Conservation (phyloP, 352 stramenopile genomes). For the Phytophthora uliginosa region DNA sequence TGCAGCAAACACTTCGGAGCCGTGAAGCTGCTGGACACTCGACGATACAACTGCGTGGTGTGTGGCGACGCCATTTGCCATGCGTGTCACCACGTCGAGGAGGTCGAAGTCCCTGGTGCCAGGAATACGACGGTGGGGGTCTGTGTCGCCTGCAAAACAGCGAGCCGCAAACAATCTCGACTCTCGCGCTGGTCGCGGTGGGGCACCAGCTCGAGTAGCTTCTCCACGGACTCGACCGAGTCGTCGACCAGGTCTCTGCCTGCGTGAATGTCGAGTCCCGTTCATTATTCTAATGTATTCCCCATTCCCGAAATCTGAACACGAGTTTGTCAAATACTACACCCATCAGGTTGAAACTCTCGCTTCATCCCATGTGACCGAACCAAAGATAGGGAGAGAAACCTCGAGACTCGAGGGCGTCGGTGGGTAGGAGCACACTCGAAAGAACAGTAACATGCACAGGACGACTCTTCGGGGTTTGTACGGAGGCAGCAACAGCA, state of each 20-base stretch:
- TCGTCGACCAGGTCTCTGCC: conserved; percentile 31
- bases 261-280: conserved; percentile 5
- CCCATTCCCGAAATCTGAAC: conserved; percentile 12
- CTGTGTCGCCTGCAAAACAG: conserved; percentile 40
- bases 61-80: conserved; percentile 62
- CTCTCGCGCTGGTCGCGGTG: conserved; percentile 29
- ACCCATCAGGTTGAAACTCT: background rate
- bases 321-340: conserved; percentile 12
- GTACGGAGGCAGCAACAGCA: conserved; percentile 43
- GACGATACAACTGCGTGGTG: conserved; percentile 52
- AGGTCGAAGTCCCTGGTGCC: conserved; percentile 46
- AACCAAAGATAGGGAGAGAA: conserved; percentile 36
- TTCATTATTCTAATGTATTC: conserved; percentile 26
- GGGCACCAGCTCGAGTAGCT: conserved; percentile 8
- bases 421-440: background rate
- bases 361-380: conserved; percentile 15
- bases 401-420: conserved; percentile 6
- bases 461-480: conserved; percentile 48
- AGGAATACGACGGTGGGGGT: conserved; percentile 35
- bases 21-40: conserved; percentile 33
- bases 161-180: conserved; percentile 16
- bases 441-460: conserved; percentile 43
- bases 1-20: conserved; percentile 47
- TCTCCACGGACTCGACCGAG: conserved; percentile 30
- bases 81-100: conserved; percentile 42